phyloP scores from a whole-genome alignment of 176 grass and related monocot genomes.

The Miscanthus lutarioriparius region DNA sequence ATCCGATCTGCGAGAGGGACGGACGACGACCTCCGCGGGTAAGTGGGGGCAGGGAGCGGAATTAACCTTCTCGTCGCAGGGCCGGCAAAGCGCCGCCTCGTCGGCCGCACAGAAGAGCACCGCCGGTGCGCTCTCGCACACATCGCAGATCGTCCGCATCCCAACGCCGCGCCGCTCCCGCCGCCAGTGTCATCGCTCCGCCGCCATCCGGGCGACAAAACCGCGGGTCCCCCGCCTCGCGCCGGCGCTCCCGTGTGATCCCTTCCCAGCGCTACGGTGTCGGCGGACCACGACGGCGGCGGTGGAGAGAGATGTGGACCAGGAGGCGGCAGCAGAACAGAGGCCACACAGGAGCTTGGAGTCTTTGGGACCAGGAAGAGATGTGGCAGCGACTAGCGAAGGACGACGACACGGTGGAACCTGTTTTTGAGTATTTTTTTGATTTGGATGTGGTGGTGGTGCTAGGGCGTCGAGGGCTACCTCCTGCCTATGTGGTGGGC shows the following conservation, averaged over 20 bases:
- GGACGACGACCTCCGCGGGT: not conserved
- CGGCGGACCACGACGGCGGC: not conserved
- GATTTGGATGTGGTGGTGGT: conserved; percentile 45
- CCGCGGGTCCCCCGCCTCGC: not conserved
- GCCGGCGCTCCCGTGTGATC: not conserved
- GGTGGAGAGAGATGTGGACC: not conserved
- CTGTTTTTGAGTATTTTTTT: not conserved
- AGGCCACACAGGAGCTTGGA: not conserved
- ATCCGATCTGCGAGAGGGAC: conserved; percentile 7
- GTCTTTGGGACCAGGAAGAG: not conserved
- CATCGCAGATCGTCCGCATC: conserved; percentile 99
- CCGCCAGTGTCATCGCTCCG: conserved; percentile 26
- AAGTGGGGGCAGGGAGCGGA: not conserved
- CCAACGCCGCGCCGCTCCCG: conserved; percentile 23
- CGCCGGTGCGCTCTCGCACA: conserved; percentile 87
- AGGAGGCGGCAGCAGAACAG: conserved; percentile 10
- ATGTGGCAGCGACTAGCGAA: conserved; percentile 26
- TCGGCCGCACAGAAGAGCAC: conserved; percentile 97
- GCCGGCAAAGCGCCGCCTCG: conserved; percentile 86
- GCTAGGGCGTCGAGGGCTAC: not conserved
- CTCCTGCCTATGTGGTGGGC: conserved; percentile 6
- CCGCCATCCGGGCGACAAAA: conserved; percentile 5
- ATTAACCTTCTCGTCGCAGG: conserved; percentile 90
- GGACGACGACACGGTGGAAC: not conserved
- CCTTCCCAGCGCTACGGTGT: not conserved